Conservation (phyloP, 192 early-diverging fungal species). For the Physocladia obscura region DNA sequence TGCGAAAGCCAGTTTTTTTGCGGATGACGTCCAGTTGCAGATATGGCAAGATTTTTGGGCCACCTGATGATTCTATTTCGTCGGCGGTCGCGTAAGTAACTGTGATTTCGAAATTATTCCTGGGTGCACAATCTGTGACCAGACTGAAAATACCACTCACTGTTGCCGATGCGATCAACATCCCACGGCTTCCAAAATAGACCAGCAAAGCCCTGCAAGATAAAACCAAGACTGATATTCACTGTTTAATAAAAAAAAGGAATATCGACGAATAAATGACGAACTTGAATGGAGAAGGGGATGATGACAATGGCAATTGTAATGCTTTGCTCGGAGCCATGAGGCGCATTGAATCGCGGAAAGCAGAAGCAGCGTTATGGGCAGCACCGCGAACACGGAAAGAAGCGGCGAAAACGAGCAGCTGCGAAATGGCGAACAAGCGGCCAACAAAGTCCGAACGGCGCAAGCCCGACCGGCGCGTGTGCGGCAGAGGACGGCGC, state of each 20-base stretch:
- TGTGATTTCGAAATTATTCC: background rate
- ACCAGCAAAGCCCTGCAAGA: background rate
- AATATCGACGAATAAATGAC: no score
- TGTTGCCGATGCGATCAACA: background rate
- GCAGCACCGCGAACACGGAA: background rate
- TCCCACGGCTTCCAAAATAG: slow-evolving; percentile 8
- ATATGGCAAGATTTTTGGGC: slow-evolving; percentile 8
- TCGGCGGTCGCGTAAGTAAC: slow-evolving; percentile 40
- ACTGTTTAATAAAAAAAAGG: no score
- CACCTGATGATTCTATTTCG: slow-evolving; percentile 31
- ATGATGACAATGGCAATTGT: no score
- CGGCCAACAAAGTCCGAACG: no score
- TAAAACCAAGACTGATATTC: background rate
- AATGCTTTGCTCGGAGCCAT: background rate
- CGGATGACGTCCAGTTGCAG: slow-evolving; percentile 34
- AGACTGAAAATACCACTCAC: background rate
- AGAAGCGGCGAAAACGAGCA: background rate
- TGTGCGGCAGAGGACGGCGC: no score
- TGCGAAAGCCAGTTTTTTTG: slow-evolving; percentile 7
- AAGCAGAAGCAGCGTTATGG: background rate
- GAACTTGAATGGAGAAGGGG: no score
- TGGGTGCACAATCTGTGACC: background rate
- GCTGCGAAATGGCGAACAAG: background rate
- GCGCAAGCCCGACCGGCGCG: no score
- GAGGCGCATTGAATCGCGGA: background rate